A percentile compares a stretch with the other conserved stretches of the same genome.
Evolutionary conservation across 129 eudicot genomes (phyloP).

Genomic region (Pulicaria dysenterica): DNA sequence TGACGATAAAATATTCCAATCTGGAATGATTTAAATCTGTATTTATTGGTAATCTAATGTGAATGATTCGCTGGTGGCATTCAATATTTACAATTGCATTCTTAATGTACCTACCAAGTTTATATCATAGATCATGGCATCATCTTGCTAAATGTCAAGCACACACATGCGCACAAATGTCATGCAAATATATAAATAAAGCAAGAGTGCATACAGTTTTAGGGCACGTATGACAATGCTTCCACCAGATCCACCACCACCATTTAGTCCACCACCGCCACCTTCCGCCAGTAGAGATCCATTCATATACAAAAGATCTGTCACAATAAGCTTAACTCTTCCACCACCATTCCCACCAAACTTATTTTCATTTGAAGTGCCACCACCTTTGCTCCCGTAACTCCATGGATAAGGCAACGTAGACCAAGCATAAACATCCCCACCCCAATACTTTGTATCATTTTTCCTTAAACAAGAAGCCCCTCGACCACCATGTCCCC

Average conservation of each 20-base stretch:
- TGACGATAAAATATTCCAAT: neutral
- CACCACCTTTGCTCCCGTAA: conserved; percentile 93
- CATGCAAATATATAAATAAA: conserved; percentile 26
- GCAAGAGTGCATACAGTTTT: conserved; percentile 63
- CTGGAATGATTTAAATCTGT: neutral
- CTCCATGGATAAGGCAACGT: conserved; percentile 79
- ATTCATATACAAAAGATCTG: conserved; percentile 55
- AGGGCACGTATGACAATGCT: conserved; percentile 69
- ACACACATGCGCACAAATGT: conserved; percentile 6
- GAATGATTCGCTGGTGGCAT: neutral
- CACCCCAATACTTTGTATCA: conserved; percentile 70
- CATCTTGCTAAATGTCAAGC: neutral
- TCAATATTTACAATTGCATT: conserved; percentile 7
- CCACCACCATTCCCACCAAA: conserved; percentile 93
- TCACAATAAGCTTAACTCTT: conserved; percentile 61
- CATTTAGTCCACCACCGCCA: conserved; percentile 76
- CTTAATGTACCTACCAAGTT: neutral
- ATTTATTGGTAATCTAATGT: neutral
- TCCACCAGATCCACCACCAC: conserved; percentile 98
- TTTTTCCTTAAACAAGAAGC: conserved; percentile 75
- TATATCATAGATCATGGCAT: conserved; percentile 12
- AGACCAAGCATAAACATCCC: conserved; percentile 94
- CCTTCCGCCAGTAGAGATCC: conserved; percentile 88
- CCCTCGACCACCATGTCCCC: conserved; percentile 97
- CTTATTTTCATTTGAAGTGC: conserved; percentile 54